These are phyloP conservation scores for Ettlia oleoabundans DNA, from an alignment of 139 green algal species.

Conservation along the genomic window DNA sequence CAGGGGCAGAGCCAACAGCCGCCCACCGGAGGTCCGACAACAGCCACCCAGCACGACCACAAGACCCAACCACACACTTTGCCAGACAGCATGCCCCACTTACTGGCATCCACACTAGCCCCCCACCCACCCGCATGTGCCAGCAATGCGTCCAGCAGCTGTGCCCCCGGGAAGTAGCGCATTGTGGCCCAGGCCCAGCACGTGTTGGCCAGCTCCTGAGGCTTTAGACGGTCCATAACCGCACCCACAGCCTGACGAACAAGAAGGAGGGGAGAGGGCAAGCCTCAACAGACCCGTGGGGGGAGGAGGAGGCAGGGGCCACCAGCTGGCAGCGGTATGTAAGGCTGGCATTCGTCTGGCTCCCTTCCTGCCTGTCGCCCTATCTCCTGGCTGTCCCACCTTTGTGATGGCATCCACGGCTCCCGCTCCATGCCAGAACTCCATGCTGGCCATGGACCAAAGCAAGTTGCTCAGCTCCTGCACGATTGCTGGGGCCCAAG, in stretches of 20 bases:
- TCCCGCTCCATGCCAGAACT: conserved; percentile 32
- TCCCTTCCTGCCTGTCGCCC: too few relatives aligned
- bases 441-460: conserved; percentile 49
- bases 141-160: conserved; percentile 24
- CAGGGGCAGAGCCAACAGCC: too few relatives aligned
- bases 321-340: not conserved
- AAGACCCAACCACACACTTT: not conserved
- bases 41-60: too few relatives aligned
- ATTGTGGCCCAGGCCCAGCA: conserved; percentile 52
- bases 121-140: not conserved
- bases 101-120: not conserved
- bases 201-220: conserved; percentile 59
- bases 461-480: conserved; percentile 60
- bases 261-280: not conserved
- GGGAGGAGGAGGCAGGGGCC: not conserved
- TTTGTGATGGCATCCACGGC: not conserved
- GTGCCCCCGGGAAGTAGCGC: conserved; percentile 33
- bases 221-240: conserved; percentile 37
- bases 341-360: too few relatives aligned
- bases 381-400: too few relatives aligned
- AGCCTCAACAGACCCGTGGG: too few relatives aligned
- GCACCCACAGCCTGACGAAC: not conserved
- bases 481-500: too few relatives aligned
- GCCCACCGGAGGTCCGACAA: not conserved
- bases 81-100: not conserved